These are phyloP conservation scores for Verticillium nonalfalfae DNA, from an alignment of 2,329 filamentous ascomycete genomes.

Conservation along the genomic window DNA sequence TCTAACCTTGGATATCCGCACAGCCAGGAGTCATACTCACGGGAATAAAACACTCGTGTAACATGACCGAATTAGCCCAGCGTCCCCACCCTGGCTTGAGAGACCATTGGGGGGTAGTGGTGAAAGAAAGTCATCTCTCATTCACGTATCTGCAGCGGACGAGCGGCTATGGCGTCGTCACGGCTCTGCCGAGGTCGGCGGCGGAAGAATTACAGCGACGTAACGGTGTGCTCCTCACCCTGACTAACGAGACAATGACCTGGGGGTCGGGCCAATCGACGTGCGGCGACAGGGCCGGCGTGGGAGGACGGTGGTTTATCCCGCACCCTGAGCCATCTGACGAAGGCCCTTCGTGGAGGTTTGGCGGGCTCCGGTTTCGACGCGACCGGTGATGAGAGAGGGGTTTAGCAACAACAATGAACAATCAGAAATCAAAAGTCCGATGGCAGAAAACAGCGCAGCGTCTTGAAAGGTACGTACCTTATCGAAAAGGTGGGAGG, in stretches of 20 bases:
- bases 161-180: not conserved
- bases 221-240: not conserved
- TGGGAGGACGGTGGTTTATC: not conserved
- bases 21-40: not conserved
- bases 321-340: not conserved
- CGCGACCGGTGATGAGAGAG: not conserved
- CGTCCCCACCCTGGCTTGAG: not conserved
- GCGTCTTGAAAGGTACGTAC: not conserved
- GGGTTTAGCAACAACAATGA: not conserved
- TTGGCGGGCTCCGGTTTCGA: not conserved
- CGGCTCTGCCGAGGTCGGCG: not conserved
- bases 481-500: not conserved
- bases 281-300: not conserved
- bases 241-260: not conserved
- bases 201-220: not conserved
- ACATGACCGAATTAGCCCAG: not conserved
- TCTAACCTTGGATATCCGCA: slow-evolving; percentile 3
- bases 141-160: not conserved
- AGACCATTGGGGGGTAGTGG: not conserved
- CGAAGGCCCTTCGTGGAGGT: not conserved
- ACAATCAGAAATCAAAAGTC: not conserved
- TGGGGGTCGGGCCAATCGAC: not conserved
- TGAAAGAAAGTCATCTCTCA: not conserved
- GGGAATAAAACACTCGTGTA: slow-evolving; percentile 1
- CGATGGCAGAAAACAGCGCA: not conserved